Evolutionary conservation across 352 stramenopile species (phyloP), one percentile per base, ranked within the genome.

Genomic region (Phytophthora citricola): DNA sequence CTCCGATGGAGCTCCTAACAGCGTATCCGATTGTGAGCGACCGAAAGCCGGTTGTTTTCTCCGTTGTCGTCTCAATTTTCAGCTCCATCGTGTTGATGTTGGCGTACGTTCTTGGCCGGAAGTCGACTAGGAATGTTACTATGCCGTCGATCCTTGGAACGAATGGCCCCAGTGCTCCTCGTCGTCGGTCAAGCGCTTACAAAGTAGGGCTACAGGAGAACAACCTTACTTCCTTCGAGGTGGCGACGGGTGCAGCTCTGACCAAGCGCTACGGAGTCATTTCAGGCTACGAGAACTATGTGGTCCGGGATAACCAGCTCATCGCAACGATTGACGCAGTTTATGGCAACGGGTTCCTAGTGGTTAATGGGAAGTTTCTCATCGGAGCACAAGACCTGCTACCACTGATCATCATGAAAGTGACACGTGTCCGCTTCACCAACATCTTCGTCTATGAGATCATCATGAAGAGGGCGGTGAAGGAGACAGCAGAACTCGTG

Each of bases 361-460:
- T 81, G 9, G 66, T 69, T 3, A 71, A 75, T 36, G 50, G 60
- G 24, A 75, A 72, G 32, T 79, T 66, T 31, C 53, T 82, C 24
- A 64, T 76, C 9, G 49, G 60, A n/a, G 67, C 67, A 9, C 66
- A 73, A 24, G 54, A 75, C 41, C 43, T 79, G 7, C 20, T 63
- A 24, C 46, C 56, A 15, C 60, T 79, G 40, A 51, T 48, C 4
- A 50, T 75, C 39, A 83, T 79, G 4, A 80, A 80, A 52, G 12
- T 78, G 14, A 6, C 69, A 41, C 44, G n/a, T 17, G n/a, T 52
- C 12, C 53, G 59, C 0, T 63, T 77, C 20, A 60, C 55, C 11
- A 70, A 68, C 29, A 50, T 77, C 6, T 69, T 74, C 55, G 41
- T 57, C 20, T 79, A 76, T 34, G 71, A 79, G 7, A 64, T 79